These are phyloP conservation scores for Carnegiea gigantea DNA, from an alignment of 179 eudicot genomes.

Conservation along the genomic window DNA sequence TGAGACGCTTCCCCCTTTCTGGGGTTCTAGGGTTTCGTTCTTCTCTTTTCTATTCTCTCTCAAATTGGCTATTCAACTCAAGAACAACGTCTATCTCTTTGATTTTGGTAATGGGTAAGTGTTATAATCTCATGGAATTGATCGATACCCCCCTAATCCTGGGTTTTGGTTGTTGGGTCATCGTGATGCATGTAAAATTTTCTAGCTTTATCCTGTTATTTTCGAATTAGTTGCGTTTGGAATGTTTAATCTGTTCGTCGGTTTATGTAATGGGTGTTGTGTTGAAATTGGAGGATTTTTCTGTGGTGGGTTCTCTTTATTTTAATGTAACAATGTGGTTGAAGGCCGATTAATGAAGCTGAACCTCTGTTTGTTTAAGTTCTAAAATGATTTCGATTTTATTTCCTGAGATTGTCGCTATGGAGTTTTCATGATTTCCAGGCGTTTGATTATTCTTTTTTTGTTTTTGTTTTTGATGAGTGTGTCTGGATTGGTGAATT, in stretches of 20 bases:
- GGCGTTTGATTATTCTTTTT: neutral
- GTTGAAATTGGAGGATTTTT: neutral
- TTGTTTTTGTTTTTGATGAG: neutral
- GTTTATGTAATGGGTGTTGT: slow-evolving; percentile 7
- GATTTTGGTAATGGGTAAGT: slow-evolving; percentile 20
- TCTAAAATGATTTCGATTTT: neutral
- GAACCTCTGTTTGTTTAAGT: neutral
- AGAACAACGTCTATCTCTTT: neutral
- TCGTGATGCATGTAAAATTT: neutral
- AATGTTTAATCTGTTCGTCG: slow-evolving; percentile 6
- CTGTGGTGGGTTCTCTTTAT: neutral
- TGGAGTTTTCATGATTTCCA: neutral
- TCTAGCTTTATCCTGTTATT: neutral
- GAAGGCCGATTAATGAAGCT: neutral
- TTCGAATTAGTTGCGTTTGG: slow-evolving; percentile 9
- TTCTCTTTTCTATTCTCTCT: neutral
- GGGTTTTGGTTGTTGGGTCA: neutral
- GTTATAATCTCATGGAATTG: slow-evolving; percentile 2
- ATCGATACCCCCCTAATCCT: neutral
- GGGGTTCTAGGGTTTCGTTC: slow-evolving; percentile 21
- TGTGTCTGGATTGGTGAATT: neutral
- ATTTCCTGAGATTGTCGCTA: neutral
- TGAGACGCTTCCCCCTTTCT: neutral
- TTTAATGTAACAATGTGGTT: neutral
- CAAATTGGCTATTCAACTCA: neutral